Evolutionary conservation across 257 asterid genomes (phyloP), one percentile per base, ranked within the genome.

Genomic region (Fraxinus excelsior): DNA sequence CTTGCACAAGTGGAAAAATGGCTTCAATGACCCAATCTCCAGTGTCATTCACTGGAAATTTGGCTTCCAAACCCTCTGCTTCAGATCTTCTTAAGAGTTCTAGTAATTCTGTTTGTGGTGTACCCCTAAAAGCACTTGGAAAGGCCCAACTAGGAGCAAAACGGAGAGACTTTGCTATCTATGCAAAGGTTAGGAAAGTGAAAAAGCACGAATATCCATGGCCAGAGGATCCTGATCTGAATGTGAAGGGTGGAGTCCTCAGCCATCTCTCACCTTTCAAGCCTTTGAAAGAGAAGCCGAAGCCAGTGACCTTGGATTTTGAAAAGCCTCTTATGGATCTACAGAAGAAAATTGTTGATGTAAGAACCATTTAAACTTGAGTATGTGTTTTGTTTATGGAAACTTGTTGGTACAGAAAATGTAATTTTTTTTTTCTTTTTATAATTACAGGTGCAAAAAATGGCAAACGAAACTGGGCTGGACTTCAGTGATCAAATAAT

Each of bases 401-500:
- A 80, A 18, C 29, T 77, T 12, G 37, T 7, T 6, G 42, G 42
- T 32, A 46, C 25, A 29, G 76, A 75, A 53, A 78, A 74, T 31
- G 28, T 75, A 49, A 26, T 42, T 44, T 23, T 44, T 38, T 37
- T 1, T 38, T 38, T 38, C 0, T 38, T 38, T 75, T 71, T 74
- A 72, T 51, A 64, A 67, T 80, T 82, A 77, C 85, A 93, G 98
- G 97, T 93, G 75, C 94, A 91, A 84, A 93, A 81, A 88, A 93
- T 88, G 98, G 96, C 97, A 76, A 90, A 90, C 73, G 98, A 90
- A 82, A 90, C 99, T 72, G 99, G 98, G 51, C 86, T 90, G 78
- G 97, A 96, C 84, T 86, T 93, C 91, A 93, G 83, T 71, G 96
- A 89, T 40, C 96, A 93, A 79, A 89, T 96, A 84, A 88, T 86